Evolutionary conservation across 768 basidiomycete genomes (phyloP), one percentile per base, ranked within the genome.

Genomic region (Daedalea quercina): DNA sequence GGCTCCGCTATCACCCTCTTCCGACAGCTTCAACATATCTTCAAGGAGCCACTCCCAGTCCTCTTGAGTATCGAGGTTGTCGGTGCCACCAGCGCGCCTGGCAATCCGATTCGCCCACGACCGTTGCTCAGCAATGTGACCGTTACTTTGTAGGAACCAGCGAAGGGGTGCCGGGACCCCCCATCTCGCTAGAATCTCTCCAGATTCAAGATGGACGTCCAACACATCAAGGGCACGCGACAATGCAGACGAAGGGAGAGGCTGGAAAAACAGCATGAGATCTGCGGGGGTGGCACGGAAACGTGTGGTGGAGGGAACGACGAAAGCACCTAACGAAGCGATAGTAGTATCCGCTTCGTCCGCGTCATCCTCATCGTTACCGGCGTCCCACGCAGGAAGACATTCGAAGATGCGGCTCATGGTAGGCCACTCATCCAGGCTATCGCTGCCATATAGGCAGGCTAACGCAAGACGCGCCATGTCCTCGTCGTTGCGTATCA

Each of bases 331-430:
- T 23, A 97, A 80, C 7, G 91, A 91, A 17, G 78, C 66, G 31
- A 95, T 74, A 0, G 91, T 94, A 6, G 86, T 86, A 49, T 93
- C 84, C n/a, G 82, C 84, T 47, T 82, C 82, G 54, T 91, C 91
- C 46, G 76, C 80, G 53, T 88, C 78, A 40, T 77, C 76, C 44
- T 84, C 80, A 37, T 76, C 78, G n/a, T 75, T 76, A 40, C 66
- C 57, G 8, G 83, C 72, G 52, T 83, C 84, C 91, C 94, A 96
- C 2, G 86, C 95, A 0, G 95, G 95, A 28, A 98, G 76, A 64
- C 94, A 99, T 65, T 99, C 95, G 66, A 99, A 97, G 47, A 99
- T 90, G 28, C 75, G 73, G 58, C 87, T 90, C 94, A 96, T 97
- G 3, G 74, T 83, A 0, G 81, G 63, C 91, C 90, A 95, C 58